Evolutionary conservation across 768 basidiomycete species (phyloP).

Genomic region (Lactifluus piperatus): DNA sequence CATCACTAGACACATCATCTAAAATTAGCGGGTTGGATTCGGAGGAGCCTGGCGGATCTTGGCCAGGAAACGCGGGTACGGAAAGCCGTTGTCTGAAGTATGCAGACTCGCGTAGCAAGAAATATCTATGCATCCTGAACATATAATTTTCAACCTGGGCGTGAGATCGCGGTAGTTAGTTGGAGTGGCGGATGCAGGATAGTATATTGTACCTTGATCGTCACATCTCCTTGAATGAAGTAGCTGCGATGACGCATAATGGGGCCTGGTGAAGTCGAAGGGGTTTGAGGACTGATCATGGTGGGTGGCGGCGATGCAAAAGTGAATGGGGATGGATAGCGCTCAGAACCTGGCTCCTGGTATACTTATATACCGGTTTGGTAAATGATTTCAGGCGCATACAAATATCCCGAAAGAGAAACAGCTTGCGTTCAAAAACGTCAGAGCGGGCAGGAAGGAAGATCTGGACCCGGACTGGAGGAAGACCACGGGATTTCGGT

Average conservation of each 20-base stretch:
- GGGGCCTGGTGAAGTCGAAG: neutral
- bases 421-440: neutral
- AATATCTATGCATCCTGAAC: constrained; percentile 8
- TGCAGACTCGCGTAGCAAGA: constrained; percentile 7
- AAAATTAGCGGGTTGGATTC: constrained; percentile 27
- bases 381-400: neutral
- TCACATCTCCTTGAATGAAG: constrained; percentile 4
- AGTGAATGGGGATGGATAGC: neutral
- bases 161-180: constrained; percentile 21
- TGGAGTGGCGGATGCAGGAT: neutral
- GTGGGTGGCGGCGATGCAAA: neutral
- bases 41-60: constrained; percentile 24
- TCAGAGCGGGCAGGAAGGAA: neutral
- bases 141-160: constrained; percentile 8
- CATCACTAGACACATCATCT: constrained; percentile 22
- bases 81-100: neutral
- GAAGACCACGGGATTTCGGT: constrained; percentile 1
- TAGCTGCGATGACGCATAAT: neutral
- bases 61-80: constrained; percentile 8
- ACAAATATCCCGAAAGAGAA: neutral
- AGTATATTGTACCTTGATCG: neutral
- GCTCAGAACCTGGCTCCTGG: neutral
- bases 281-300: neutral
- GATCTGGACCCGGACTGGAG: neutral
- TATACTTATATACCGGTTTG: constrained; percentile 2